phyloP scores from a whole-genome alignment of 2,329 filamentous ascomycete genomes.

The Colletotrichum chrysophilum region DNA sequence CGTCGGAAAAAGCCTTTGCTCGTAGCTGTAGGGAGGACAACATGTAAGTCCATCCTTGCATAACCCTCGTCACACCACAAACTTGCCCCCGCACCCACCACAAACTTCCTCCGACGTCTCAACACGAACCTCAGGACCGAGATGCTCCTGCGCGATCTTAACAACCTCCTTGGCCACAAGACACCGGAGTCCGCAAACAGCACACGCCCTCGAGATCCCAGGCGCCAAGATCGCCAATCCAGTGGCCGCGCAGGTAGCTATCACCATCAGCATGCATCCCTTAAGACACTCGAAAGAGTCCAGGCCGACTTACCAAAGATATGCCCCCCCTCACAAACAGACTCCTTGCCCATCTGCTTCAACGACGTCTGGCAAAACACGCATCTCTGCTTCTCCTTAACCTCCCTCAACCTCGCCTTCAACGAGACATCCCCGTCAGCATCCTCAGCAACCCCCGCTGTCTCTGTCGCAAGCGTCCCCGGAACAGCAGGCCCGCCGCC shows the following conservation, averaged over 20 bases:
- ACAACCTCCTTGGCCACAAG: slow-evolving; percentile 49
- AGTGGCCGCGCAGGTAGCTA: slow-evolving; percentile 59
- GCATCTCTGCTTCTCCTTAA: slow-evolving; percentile 45
- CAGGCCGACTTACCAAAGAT: slow-evolving; percentile 40
- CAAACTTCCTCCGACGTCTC: slow-evolving; percentile 39
- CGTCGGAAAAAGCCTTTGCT: not conserved
- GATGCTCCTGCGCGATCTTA: slow-evolving; percentile 33
- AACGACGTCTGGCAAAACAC: slow-evolving; percentile 50
- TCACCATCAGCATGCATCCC: not conserved
- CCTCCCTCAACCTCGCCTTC: slow-evolving; percentile 41
- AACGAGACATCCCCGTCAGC: slow-evolving; percentile 27
- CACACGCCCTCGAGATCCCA: slow-evolving; percentile 58
- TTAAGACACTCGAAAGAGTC: not conserved
- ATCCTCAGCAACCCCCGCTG: not conserved
- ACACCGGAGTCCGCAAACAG: slow-evolving; percentile 58
- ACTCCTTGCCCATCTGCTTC: slow-evolving; percentile 34
- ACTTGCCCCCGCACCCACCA: slow-evolving; percentile 47
- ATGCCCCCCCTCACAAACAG: slow-evolving; percentile 44
- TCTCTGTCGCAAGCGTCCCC: slow-evolving; percentile 33
- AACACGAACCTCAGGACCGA: slow-evolving; percentile 31
- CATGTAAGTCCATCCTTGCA: not conserved
- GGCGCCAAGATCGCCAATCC: slow-evolving; percentile 60
- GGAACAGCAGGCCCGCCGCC: slow-evolving; percentile 52
- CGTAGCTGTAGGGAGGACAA: not conserved
- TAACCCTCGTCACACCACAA: slow-evolving; percentile 34